Evolutionary conservation across 2,329 filamentous ascomycete species (phyloP), one percentile per base, ranked within the genome.

Genomic region (Endoconidiophora polonica): DNA sequence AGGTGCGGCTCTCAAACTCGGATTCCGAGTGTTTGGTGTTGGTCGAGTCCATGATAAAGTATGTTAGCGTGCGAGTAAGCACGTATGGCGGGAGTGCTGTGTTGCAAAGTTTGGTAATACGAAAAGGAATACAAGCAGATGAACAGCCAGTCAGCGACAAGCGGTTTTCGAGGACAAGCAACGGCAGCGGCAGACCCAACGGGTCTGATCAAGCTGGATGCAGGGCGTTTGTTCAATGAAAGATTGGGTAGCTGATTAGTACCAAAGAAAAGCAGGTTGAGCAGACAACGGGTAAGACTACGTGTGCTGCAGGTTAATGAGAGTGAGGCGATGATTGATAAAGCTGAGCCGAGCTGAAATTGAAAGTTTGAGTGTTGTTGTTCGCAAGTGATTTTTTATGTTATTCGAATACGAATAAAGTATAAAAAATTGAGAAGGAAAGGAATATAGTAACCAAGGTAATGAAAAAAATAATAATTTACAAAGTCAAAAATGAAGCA

Each of bases 1-100:
- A 54, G n/a, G 48, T 45, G 16, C 40, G 52, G 10, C 48, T 41
- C 29, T 51, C 44, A 23, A 38, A 47, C 14, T 44, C 50, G 44
- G 49, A 44, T 23, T 52, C 45, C 2, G 50, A 45, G 29, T 41
- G 39, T 38, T 48, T 48, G 6, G 18, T 43, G 18, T 44, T 45
- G 22, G 44, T n/a, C 4, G 45, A n/a, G 16, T 44, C 46, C 50
- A 52, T 52, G 38, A 18, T 20, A 18, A n/a, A 16, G 20, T 20
- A 42, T 33, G 7, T 33, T 16, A 4, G 26, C 36, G 14, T 16
- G 7, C 29, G 12, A 33, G 12, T 33, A 33, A 12, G 2, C 29
- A 29, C 26, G 26, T 12, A 33, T 9, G 41, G 20, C 7, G 14
- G 23, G 4, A 14, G 10, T 46, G 24, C 10, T 3, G 10, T 26